Base-by-base conservation (phyloP, 2,329 filamentous ascomycete genomes). In the Thielaviopsis populi region DNA sequence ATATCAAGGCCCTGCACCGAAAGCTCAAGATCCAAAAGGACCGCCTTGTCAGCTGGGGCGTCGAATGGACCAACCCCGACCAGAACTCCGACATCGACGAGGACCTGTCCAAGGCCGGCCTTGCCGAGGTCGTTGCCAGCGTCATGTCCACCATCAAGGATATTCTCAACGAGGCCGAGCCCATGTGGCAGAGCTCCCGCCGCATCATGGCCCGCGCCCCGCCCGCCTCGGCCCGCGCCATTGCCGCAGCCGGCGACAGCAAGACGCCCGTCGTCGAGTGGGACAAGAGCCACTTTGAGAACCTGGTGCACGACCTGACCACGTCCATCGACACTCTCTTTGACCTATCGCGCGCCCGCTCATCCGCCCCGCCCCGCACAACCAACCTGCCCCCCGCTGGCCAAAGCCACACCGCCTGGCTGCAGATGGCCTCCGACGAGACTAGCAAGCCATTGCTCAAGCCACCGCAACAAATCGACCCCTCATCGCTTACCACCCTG, bases 141-240 rank as follows among this genome's bases (percentile, higher is more conserved):
- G 87, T 91, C 69, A 84, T 92, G 79, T 83, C 82, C 17, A 91
- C 87, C 60, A 90, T 91, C 71, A 89, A 89, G 70, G 87, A 90
- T 69, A 88, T 89, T 61, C 76, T 90, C 54, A 85, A 87, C 64
- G 87, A 91, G 72, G 85, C 86, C 1, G 87, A 91, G 70, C 81
- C 83, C 5, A 79, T 91, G 65, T 88, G 86, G 80, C 76, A 80
- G 65, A 83, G 79, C 69, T 83, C 81, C 11, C 82, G 66, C 22
- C 56, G 61, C 11, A 41, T 63, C 30, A 59, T 58, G 7, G 15
- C 42, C 41, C 42, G 43, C 10, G 54, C 50, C 27, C 37, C 41
- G 3, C 30, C 42, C 7, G 48, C 33, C 10, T 53, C 60, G 30
- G 61, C 64, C 15, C 48, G 56, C 50, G 62, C 62, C 17, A 27